phyloP scores from a whole-genome alignment of 192 early-diverging fungal species.

The Podila minutissima region DNA sequence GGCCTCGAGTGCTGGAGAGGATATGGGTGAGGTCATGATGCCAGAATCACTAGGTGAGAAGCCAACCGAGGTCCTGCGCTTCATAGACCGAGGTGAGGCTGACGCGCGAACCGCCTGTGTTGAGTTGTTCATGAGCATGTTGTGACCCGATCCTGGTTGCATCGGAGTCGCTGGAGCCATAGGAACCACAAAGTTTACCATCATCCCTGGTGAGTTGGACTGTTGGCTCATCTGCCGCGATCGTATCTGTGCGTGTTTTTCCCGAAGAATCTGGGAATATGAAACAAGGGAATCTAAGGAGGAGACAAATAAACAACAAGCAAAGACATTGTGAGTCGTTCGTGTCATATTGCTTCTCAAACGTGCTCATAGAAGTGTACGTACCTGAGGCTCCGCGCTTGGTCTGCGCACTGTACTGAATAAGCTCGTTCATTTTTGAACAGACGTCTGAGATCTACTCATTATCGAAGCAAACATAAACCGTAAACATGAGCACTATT shows the following conservation, averaged over 20 bases:
- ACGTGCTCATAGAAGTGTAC: not conserved
- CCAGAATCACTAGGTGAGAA: conserved; percentile 26
- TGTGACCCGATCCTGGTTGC: not conserved
- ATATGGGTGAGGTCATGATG: conserved; percentile 4
- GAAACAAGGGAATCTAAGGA: conserved; percentile 15
- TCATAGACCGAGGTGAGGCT: conserved; percentile 31
- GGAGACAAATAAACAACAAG: not conserved
- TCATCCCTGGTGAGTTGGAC: not conserved
- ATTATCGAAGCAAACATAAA: not conserved
- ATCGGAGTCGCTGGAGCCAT: not conserved
- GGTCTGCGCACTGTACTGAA: conserved; percentile 18
- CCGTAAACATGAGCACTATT: not conserved
- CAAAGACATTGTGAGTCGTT: no score
- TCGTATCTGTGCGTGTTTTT: not conserved
- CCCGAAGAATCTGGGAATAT: conserved; percentile 22
- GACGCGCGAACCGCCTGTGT: conserved; percentile 10
- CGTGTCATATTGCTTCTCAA: no score
- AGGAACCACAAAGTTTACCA: conserved; percentile 1
- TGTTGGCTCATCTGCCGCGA: conserved; percentile 9
- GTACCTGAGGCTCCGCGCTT: conserved; percentile 23
- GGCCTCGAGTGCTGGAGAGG: conserved; percentile 21
- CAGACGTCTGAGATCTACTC: conserved; percentile 27
- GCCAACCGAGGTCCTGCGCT: conserved; percentile 33
- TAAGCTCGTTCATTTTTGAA: conserved; percentile 34
- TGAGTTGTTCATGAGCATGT: not conserved